Conservation (phyloP, 345 rosid genomes). For the Gossypium ekmanianum region DNA sequence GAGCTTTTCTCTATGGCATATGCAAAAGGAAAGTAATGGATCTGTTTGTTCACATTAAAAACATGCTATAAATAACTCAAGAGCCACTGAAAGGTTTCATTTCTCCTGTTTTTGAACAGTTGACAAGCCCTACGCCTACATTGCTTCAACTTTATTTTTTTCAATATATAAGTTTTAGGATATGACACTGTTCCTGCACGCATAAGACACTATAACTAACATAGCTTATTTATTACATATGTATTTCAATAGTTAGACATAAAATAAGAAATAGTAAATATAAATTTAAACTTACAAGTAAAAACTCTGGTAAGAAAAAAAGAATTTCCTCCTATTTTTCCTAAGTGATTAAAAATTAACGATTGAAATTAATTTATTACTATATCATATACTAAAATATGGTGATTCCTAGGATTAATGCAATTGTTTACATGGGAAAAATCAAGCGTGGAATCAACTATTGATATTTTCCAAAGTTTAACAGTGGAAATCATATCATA, state of each 20-base stretch:
- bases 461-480: not conserved
- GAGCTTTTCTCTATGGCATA: not conserved
- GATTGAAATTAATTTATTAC: no score
- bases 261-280: no score
- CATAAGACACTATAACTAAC: no score
- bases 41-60: not conserved
- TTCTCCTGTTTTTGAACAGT: not conserved
- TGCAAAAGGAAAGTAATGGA: not conserved
- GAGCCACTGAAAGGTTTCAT: not conserved
- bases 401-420: not conserved
- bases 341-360: no score
- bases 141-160: not conserved
- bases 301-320: no score
- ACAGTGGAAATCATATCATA: not conserved
- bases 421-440: not conserved
- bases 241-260: no score
- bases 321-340: no score
- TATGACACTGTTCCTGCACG: no score
- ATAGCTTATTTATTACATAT: no score
- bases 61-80: not conserved
- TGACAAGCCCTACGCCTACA: not conserved
- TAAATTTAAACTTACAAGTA: no score
- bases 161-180: no score
- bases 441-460: not conserved
- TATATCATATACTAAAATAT: no score